These are phyloP conservation scores for Trichoderma atrobrunneum DNA, from an alignment of 2,329 filamentous ascomycete genomes.

Conservation along the genomic window DNA sequence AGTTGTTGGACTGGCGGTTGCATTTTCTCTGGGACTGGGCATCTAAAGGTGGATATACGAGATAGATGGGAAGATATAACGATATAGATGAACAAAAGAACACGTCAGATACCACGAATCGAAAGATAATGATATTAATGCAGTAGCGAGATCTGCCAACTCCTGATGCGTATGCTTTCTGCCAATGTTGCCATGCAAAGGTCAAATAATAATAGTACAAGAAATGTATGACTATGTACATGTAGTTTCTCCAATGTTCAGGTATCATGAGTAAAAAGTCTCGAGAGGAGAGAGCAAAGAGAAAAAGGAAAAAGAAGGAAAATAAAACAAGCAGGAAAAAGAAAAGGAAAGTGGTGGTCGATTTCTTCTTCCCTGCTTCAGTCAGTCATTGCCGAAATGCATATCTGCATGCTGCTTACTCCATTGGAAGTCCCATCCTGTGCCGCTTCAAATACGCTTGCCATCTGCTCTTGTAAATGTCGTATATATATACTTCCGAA, in stretches of 20 bases:
- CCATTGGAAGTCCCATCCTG: neutral
- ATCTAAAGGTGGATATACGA: constrained; percentile 28
- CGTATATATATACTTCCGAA: constrained; percentile 5
- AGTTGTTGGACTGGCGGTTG: constrained; percentile 38
- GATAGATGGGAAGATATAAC: neutral
- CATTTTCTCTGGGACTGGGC: constrained; percentile 38
- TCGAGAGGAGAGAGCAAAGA: neutral
- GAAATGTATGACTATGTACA: constrained; percentile 12
- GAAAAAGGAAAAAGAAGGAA: neutral
- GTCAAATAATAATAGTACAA: constrained; percentile 16
- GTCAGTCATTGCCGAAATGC: constrained; percentile 8
- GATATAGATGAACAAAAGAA: neutral
- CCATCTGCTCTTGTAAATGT: constrained; percentile 3
- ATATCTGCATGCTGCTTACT: constrained; percentile 11
- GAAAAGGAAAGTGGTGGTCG: neutral
- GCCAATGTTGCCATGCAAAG: neutral
- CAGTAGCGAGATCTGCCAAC: constrained; percentile 9
- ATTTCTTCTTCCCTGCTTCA: constrained; percentile 8
- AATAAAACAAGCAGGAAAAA: neutral
- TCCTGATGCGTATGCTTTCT: constrained; percentile 15
- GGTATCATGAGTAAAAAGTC: constrained; percentile 17
- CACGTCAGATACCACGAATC: neutral
- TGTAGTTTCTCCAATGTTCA: neutral
- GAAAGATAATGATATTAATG: constrained; percentile 17
- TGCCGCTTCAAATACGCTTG: constrained; percentile 1